Percentiles rank a stretch among this genome's conserved stretches.
Evolutionary conservation across 805 yeast species (phyloP).

Genomic region (Ogataea paraovalis): DNA sequence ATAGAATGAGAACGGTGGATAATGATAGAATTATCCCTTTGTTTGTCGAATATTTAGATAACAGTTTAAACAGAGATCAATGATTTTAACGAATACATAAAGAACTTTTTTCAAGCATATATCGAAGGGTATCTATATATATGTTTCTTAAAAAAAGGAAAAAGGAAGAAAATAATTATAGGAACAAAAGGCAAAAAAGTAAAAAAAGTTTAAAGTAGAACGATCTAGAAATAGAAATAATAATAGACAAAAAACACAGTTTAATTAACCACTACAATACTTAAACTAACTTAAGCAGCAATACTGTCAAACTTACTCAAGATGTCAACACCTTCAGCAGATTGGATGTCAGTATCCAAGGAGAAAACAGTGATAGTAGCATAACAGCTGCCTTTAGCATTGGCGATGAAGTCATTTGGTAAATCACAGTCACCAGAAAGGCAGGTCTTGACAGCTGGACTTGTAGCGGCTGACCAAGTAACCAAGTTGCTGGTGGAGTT

Average conservation of each 20-base stretch:
- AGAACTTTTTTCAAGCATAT: neutral
- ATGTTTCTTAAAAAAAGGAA: neutral
- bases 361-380: constrained; percentile 43
- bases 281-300: neutral
- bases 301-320: neutral
- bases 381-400: constrained; percentile 31
- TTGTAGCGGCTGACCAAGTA: constrained; percentile 14
- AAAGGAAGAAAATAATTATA: neutral
- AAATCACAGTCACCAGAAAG: constrained; percentile 40
- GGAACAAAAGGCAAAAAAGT: neutral
- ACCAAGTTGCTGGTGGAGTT: constrained; percentile 37
- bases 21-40: constrained; percentile 60
- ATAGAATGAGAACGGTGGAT: constrained; percentile 74
- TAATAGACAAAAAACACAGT: neutral
- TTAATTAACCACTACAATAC: neutral
- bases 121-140: neutral
- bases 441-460: constrained; percentile 25
- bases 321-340: neutral
- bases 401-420: constrained; percentile 39
- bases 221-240: neutral
- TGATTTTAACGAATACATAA: neutral
- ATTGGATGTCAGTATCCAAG: constrained; percentile 29
- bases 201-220: neutral
- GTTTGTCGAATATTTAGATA: constrained; percentile 75
- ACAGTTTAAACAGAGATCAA: constrained; percentile 44